phyloP scores from a whole-genome alignment of 1,284 basidiomycete species.

The Austropuccinia psidii region DNA sequence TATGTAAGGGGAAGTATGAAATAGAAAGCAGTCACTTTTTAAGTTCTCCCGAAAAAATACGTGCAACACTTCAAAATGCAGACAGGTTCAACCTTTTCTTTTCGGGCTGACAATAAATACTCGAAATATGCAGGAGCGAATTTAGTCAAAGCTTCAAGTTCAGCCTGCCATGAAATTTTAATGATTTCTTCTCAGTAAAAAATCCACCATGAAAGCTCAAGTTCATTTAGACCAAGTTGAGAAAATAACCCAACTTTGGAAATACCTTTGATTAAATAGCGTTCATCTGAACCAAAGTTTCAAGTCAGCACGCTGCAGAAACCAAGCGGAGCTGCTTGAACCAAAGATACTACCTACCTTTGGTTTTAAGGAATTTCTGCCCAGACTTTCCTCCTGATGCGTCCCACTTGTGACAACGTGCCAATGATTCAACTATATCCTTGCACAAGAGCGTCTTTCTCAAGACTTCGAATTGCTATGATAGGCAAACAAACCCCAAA shows the following conservation, averaged over 20 bases:
- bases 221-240: neutral
- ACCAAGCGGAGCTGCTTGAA: neutral
- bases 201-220: no score
- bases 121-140: constrained; percentile 98
- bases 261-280: constrained; percentile 96
- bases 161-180: constrained; percentile 49
- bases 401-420: constrained; percentile 93
- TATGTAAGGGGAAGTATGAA: constrained; percentile 48
- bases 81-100: constrained; percentile 23
- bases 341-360: constrained; percentile 55
- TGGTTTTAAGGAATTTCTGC: constrained; percentile 89
- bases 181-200: no score
- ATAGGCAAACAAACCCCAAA: constrained; percentile 44
- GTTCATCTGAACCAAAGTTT: constrained; percentile 62
- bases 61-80: neutral
- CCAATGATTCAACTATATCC: constrained; percentile 81
- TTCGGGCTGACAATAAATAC: constrained; percentile 63
- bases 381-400: constrained; percentile 93
- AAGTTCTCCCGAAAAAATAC: neutral
- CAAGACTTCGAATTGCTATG: constrained; percentile 93
- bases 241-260: constrained; percentile 56
- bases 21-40: neutral
- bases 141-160: constrained; percentile 89
- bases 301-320: neutral
- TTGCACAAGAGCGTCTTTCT: constrained; percentile 87